These are phyloP conservation scores for Porodaedalea pini DNA, from an alignment of 1,284 basidiomycete species.

Conservation along the genomic window DNA sequence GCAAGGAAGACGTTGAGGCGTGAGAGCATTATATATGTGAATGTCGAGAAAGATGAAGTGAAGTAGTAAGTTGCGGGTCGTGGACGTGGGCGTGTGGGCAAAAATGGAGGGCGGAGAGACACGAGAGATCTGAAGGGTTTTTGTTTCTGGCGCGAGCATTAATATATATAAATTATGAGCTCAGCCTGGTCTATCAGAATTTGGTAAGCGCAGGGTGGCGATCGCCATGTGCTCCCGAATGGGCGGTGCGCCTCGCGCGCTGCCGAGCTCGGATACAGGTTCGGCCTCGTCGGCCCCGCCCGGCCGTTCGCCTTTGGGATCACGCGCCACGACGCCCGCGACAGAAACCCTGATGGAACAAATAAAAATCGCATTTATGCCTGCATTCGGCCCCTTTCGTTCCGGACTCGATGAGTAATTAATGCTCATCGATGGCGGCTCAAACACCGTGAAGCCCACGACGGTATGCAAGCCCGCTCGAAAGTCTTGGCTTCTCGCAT, in stretches of 20 bases:
- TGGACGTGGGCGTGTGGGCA: not conserved
- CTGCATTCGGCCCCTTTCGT: not conserved
- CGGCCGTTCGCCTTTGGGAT: not conserved
- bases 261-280: not conserved
- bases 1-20: not conserved
- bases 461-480: not conserved
- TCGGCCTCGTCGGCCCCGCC: not conserved
- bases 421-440: no score
- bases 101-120: not conserved
- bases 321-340: no score
- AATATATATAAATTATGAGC: not conserved
- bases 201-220: not conserved
- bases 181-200: not conserved
- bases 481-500: not conserved
- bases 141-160: not conserved
- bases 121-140: not conserved
- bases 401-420: not conserved
- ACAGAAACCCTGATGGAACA: no score
- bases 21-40: slow-evolving; percentile 5
- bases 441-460: not conserved
- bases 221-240: not conserved
- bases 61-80: not conserved
- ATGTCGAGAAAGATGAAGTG: not conserved
- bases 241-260: not conserved
- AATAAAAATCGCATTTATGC: no score